phyloP scores from a whole-genome alignment of 2,329 filamentous ascomycete species.

The Fusarium acutatum region DNA sequence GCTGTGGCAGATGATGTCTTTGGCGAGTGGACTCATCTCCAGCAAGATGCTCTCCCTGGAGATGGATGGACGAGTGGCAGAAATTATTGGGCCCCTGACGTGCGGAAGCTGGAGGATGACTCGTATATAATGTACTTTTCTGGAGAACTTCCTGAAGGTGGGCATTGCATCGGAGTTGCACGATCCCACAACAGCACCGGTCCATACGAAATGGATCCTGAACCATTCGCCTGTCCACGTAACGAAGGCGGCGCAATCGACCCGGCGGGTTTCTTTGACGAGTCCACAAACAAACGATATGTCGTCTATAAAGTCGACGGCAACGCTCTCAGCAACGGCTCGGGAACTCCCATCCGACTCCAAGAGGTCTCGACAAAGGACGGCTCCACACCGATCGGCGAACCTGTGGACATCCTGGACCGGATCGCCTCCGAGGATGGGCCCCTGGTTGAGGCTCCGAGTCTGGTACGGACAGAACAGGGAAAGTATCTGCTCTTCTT shows the following conservation, averaged over 20 bases:
- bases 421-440: conserved; percentile 53
- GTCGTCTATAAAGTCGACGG: conserved; percentile 74
- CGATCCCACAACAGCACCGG: conserved; percentile 57
- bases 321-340: conserved; percentile 59
- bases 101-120: conserved; percentile 58
- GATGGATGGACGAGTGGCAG: conserved; percentile 62
- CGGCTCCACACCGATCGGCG: conserved; percentile 62
- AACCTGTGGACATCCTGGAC: conserved; percentile 57
- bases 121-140: conserved; percentile 69
- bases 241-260: conserved; percentile 70
- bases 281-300: conserved; percentile 60
- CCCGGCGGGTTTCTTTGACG: conserved; percentile 66
- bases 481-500: conserved; percentile 69
- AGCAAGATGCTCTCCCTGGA: conserved; percentile 63
- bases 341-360: conserved; percentile 64
- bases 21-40: conserved; percentile 56
- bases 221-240: conserved; percentile 62
- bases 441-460: conserved; percentile 69
- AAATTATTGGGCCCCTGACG: conserved; percentile 70
- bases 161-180: conserved; percentile 69
- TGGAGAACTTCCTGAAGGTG: conserved; percentile 52
- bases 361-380: conserved; percentile 59
- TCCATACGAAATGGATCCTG: conserved; percentile 58
- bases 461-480: conserved; percentile 54
- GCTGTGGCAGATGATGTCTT: conserved; percentile 59